Conservation (phyloP, 371 early-diverging fungal genomes). For the Paraphysoderma sedebokerense region DNA sequence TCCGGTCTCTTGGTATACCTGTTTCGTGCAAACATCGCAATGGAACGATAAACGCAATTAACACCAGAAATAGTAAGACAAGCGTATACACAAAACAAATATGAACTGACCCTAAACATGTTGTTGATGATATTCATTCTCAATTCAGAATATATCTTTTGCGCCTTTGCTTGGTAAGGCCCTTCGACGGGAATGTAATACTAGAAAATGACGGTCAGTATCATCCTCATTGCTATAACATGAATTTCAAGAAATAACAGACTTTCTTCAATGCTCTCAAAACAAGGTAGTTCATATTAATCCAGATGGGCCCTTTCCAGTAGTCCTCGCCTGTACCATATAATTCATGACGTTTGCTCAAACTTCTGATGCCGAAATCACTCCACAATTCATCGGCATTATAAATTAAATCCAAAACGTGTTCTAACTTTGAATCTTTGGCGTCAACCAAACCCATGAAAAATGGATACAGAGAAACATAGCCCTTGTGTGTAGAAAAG, state of each 20-base stretch:
- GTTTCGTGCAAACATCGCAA: background rate
- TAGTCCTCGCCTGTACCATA: conserved; percentile 77
- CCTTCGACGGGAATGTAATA: conserved; percentile 48
- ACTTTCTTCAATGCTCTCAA: conserved; percentile 51
- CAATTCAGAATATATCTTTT: conserved; percentile 50
- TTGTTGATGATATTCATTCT: conserved; percentile 58
- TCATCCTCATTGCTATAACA: background rate
- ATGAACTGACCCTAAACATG: conserved; percentile 38
- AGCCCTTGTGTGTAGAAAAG: conserved; percentile 73
- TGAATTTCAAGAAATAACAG: conserved; percentile 1
- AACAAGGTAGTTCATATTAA: conserved; percentile 78
- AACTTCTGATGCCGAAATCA: conserved; percentile 76
- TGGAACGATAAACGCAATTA: no score
- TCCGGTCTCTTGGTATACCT: conserved; percentile 62
- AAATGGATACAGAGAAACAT: conserved; percentile 66
- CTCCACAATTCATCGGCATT: conserved; percentile 35
- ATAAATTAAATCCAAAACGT: conserved; percentile 53
- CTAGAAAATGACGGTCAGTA: conserved; percentile 10
- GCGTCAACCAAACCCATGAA: conserved; percentile 51
- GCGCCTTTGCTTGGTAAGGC: conserved; percentile 45
- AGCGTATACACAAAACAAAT: background rate
- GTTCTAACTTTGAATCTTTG: conserved; percentile 45
- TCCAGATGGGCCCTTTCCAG: conserved; percentile 93
- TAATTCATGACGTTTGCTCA: conserved; percentile 51
- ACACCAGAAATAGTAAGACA: no score